Evolutionary conservation across 2,329 filamentous ascomycete species (phyloP).

Genomic region (Talaromyces sp.): DNA sequence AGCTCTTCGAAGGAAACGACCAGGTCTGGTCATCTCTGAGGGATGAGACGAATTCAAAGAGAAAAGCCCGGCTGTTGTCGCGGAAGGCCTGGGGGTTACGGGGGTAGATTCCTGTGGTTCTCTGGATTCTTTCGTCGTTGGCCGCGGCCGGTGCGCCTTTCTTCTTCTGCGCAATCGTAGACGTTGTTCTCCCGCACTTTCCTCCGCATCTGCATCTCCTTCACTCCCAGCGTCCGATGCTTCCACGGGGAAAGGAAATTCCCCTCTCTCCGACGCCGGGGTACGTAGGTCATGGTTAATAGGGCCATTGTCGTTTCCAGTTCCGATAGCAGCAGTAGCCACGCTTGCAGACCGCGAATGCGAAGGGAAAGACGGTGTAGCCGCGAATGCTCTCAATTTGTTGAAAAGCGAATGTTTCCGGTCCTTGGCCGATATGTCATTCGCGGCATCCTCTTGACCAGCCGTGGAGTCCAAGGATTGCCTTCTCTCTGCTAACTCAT

Average conservation of each 20-base stretch:
- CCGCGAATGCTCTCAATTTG: slow-evolving; percentile 69
- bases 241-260: slow-evolving; percentile 50
- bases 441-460: slow-evolving; percentile 51
- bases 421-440: slow-evolving; percentile 54
- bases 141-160: slow-evolving; percentile 60
- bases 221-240: slow-evolving; percentile 61
- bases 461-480: slow-evolving; percentile 61
- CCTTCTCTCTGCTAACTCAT: slow-evolving; percentile 43
- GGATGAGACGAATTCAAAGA: slow-evolving; percentile 45
- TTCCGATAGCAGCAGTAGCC: slow-evolving; percentile 37
- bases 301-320: slow-evolving; percentile 33
- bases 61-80: slow-evolving; percentile 34
- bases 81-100: slow-evolving; percentile 55
- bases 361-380: slow-evolving; percentile 45
- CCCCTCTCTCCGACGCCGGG: slow-evolving; percentile 46
- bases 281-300: slow-evolving; percentile 36
- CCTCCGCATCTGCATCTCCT: slow-evolving; percentile 73
- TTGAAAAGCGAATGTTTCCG: slow-evolving; percentile 65
- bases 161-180: slow-evolving; percentile 55
- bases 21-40: slow-evolving; percentile 33
- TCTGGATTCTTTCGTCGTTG: slow-evolving; percentile 46
- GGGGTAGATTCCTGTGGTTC: slow-evolving; percentile 58
- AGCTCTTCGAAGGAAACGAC: slow-evolving; percentile 57
- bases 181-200: slow-evolving; percentile 73
- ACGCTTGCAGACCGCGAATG: slow-evolving; percentile 49